Percentiles rank a stretch among this genome's conserved stretches.
Conservation (phyloP, 768 basidiomycete species). For the Boletus tylopilopsis region DNA sequence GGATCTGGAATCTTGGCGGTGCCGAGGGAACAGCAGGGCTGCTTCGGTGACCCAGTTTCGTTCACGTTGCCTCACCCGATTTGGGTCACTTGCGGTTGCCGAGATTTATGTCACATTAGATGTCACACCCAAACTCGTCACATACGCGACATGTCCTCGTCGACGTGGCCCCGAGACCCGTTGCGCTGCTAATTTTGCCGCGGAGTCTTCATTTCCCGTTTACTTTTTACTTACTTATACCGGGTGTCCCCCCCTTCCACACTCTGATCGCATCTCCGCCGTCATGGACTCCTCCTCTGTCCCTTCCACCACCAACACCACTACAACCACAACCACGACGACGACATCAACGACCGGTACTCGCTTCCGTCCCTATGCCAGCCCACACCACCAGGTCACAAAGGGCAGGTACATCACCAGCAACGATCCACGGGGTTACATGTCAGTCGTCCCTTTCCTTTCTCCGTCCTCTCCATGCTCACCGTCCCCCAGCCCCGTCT, state of each 20-base stretch:
- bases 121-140: constrained; percentile 18
- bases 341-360: too few relatives aligned
- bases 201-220: constrained; percentile 28
- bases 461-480: background rate
- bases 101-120: constrained; percentile 31
- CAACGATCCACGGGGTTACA: constrained; percentile 86
- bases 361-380: constrained; percentile 66
- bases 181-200: constrained; percentile 30
- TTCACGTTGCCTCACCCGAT: constrained; percentile 35
- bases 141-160: constrained; percentile 31
- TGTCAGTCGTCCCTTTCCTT: constrained; percentile 45
- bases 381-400: constrained; percentile 74
- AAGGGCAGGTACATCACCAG: constrained; percentile 88
- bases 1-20: constrained; percentile 44
- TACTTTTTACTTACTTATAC: constrained; percentile 20
- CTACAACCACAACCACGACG: too few relatives aligned
- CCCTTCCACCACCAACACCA: constrained; percentile 29
- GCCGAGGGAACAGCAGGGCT: constrained; percentile 33
- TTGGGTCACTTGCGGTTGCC: constrained; percentile 31
- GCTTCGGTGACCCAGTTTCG: constrained; percentile 27
- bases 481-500: constrained; percentile 59
- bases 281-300: constrained; percentile 40
- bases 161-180: constrained; percentile 35
- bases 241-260: background rate
- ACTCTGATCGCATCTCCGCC: constrained; percentile 6